Conservation (phyloP, 2,329 filamentous ascomycete genomes). For the Canariomyces notabilis region DNA sequence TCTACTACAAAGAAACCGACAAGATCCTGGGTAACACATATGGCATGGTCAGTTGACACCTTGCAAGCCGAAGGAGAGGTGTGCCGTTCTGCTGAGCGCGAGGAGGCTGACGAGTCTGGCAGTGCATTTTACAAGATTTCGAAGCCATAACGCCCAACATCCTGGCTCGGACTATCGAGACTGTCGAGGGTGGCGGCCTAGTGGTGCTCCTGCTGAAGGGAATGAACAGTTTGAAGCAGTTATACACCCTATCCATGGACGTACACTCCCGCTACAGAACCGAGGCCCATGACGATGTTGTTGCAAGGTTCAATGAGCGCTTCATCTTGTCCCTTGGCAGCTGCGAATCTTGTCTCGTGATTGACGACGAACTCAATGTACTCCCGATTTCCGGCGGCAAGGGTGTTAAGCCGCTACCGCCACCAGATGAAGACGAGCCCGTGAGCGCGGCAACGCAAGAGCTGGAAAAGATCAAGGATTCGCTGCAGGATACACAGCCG, state of each 20-base stretch:
- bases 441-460: conserved; percentile 68
- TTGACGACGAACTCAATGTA: conserved; percentile 97
- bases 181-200: conserved; percentile 90
- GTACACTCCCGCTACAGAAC: conserved; percentile 94
- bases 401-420: conserved; percentile 75
- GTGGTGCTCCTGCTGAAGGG: conserved; percentile 89
- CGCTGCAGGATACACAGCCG: conserved; percentile 76
- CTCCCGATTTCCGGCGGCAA: conserved; percentile 95
- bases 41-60: conserved; percentile 57
- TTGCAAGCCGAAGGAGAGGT: not conserved
- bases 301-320: conserved; percentile 93
- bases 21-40: conserved; percentile 98
- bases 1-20: conserved; percentile 99
- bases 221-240: conserved; percentile 94
- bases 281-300: conserved; percentile 91
- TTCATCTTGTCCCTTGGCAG: conserved; percentile 94
- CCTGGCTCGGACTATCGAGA: conserved; percentile 90
- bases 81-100: not conserved
- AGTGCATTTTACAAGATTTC: conserved; percentile 92
- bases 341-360: conserved; percentile 89
- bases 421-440: conserved; percentile 67
- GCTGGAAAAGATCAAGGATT: conserved; percentile 81
- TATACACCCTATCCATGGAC: conserved; percentile 97
- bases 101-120: conserved; percentile 10
- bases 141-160: conserved; percentile 97